These are phyloP conservation scores for Fusarium poae DNA, from an alignment of 2,329 filamentous ascomycete genomes.

Conservation along the genomic window DNA sequence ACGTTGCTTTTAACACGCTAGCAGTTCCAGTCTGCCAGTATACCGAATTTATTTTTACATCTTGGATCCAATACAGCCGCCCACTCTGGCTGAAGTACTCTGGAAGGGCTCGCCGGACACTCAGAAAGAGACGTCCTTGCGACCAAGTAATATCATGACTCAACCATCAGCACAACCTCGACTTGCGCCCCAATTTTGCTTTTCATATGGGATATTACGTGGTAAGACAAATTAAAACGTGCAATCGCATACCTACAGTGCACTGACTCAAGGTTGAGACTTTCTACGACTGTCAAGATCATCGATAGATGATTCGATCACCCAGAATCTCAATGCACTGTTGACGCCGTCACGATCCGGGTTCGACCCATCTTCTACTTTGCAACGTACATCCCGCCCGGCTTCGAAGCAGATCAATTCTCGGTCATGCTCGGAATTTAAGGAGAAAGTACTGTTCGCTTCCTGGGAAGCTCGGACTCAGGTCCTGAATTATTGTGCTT, in stretches of 20 bases:
- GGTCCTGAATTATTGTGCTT: conserved; percentile 88
- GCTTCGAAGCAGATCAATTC: conserved; percentile 68
- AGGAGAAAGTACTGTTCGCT: conserved; percentile 83
- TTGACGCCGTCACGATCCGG: conserved; percentile 77
- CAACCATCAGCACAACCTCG: conserved; percentile 61
- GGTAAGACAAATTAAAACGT: conserved; percentile 61
- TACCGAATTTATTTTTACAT: conserved; percentile 2
- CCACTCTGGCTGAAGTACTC: conserved; percentile 64
- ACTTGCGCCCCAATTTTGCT: conserved; percentile 82
- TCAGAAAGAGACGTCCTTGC: conserved; percentile 49
- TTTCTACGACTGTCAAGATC: conserved; percentile 89
- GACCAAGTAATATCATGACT: conserved; percentile 60
- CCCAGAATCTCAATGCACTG: conserved; percentile 91
- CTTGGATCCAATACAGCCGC: conserved; percentile 12
- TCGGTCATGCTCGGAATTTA: conserved; percentile 77
- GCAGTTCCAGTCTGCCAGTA: not conserved
- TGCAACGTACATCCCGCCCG: conserved; percentile 68
- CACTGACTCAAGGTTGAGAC: conserved; percentile 66
- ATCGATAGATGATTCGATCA: conserved; percentile 92
- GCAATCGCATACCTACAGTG: not conserved
- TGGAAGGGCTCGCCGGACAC: conserved; percentile 62
- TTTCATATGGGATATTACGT: conserved; percentile 75
- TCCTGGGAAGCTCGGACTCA: conserved; percentile 88
- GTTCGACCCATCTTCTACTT: conserved; percentile 86
- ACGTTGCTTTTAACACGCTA: conserved; percentile 29